Evolutionary conservation across 768 basidiomycete genomes (phyloP).

Genomic region (Dictyophora rubrovolvata): DNA sequence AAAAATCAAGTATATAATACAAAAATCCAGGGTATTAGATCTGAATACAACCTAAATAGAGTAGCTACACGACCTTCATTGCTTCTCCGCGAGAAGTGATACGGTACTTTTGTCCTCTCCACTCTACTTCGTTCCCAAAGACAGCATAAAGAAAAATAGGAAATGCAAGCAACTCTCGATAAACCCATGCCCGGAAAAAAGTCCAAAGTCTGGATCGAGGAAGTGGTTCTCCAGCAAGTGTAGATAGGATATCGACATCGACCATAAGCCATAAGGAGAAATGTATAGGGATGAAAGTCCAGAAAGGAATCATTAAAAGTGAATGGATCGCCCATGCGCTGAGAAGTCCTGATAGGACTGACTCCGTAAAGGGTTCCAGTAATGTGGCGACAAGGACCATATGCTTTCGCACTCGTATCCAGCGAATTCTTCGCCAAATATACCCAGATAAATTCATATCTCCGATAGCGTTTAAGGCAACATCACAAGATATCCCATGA

Average conservation of each 20-base stretch:
- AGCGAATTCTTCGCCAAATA: constrained; percentile 80
- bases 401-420: constrained; percentile 93
- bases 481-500: constrained; percentile 86
- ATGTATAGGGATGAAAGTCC: constrained; percentile 49
- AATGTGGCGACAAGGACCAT: constrained; percentile 86
- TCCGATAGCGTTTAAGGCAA: constrained; percentile 82
- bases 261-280: constrained; percentile 61
- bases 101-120: constrained; percentile 77
- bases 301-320: constrained; percentile 40
- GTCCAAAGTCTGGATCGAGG: constrained; percentile 35
- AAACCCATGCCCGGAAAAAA: constrained; percentile 71
- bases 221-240: constrained; percentile 59
- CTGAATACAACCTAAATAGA: neutral
- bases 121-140: constrained; percentile 68
- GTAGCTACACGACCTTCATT: constrained; percentile 13
- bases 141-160: constrained; percentile 85
- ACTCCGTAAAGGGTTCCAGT: constrained; percentile 89
- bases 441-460: constrained; percentile 81
- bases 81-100: constrained; percentile 70
- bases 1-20: neutral
- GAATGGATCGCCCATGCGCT: constrained; percentile 44
- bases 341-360: constrained; percentile 57
- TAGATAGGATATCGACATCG: constrained; percentile 75
- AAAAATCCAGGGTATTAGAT: neutral
- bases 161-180: constrained; percentile 72